Base-by-base conservation (phyloP, 208 protist species). In the Trypanosoma rangeli region DNA sequence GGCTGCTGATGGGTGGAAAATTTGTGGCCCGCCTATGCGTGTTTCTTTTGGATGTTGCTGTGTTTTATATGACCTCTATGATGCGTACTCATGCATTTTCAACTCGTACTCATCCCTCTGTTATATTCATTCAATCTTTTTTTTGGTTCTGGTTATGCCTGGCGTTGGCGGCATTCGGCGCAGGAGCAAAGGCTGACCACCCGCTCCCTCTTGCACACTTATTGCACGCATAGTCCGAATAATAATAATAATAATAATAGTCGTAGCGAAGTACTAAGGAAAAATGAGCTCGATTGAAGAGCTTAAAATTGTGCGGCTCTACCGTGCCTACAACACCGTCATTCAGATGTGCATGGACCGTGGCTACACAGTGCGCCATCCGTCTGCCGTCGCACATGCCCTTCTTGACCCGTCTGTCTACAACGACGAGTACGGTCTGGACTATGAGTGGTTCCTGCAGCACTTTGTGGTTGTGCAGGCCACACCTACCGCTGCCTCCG, bases 331-430 rank as follows among this genome's bases (percentile, higher is more conserved):
- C 64, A 92, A 93, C 73, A 96, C 87, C 22, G 73, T 81, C 20
- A 81, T 94, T 31, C 86, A 89, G 53, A 75, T 96, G 60, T 92
- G 86, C 61, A 74, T 78, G 35, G 87, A 96, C 59, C 83, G 87
- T 28, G 87, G 86, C 73, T 94, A 86, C 77, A 52, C 74, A 24
- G 77, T 96, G 22, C 83, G 84, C n/a, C 87, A 92, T 70, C 90
- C 90, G 3, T 85, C 79, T 13, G 79, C 65, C 18, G 76, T 95
- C 58, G 90, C 85, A 13, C 76, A 86, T 12, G 80, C 84, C 1
- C 53, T 94, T 39, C 50, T 67, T 20, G 68, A 86, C 74, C 63
- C 83, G 16, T 8, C 37, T 20, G 33, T 63, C 68, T 35, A 83
- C 64, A 29, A 64, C 8, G 67, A 80, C 9, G 83, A 76, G 39